Base-by-base conservation (phyloP, 352 stramenopile species). In the Pythium sukuiense region DNA sequence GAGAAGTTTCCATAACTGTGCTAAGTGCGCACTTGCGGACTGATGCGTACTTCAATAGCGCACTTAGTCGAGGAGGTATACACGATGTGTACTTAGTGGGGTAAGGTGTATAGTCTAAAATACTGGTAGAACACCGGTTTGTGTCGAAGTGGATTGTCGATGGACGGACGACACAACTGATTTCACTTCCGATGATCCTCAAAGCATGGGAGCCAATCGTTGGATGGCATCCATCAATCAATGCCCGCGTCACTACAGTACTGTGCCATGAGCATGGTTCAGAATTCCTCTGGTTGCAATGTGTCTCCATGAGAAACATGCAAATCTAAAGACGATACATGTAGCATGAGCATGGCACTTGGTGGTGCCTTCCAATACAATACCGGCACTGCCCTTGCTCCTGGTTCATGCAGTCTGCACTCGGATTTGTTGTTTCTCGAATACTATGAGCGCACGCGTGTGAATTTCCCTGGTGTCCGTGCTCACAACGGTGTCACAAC, bases 1-100 rank as follows among this genome's bases (percentile, higher is more conserved):
- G 45, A 12, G 45, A 52, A 52, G 45, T 52, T 52, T 52, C 45
- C 45, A 52, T n/a, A 52, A 27, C 43, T 27, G 45, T 16, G 7
- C 45, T 52, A 52, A 52, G 45, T 52, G 14, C 3, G 41, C 14
- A n/a, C 45, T n/a, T 52, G 30, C 45, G 14, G 29, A 29, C 9
- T 13, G 7, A 43, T 16, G 18, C 37, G 33, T 14, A 39, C 33
- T 39, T 39, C 9, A 12, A 0, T 39, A 1, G 33, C n/a, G 32
- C 5, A 35, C 32, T 35, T 35, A 35, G 8, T 35, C 32, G 32
- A 35, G 8, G 32, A 35, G 12, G 37, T 43, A 43, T 43, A 43
- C 37, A 18, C 32, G 32, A 9, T 35, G 20, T 24, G 20, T 35
- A 35, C 32, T 24, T 24, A 24, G 20, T 0, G 20, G 8, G 8